These are phyloP conservation scores for Aspergillus kassunensis DNA, from an alignment of 495 filamentous ascomycete genomes.

Conservation along the genomic window DNA sequence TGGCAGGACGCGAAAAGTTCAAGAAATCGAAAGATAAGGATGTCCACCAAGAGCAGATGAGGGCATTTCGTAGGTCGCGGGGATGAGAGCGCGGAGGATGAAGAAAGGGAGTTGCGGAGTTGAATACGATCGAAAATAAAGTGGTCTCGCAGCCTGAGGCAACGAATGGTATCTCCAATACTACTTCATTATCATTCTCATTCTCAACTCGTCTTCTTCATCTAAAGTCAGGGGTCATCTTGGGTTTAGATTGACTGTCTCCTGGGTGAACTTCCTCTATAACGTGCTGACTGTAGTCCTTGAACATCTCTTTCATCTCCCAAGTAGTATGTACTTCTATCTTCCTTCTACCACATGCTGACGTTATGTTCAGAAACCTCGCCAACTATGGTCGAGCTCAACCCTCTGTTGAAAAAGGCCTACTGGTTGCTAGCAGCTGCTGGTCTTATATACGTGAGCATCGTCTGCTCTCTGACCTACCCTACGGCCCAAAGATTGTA, in stretches of 20 bases:
- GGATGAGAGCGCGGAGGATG: background rate
- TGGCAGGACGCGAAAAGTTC: background rate
- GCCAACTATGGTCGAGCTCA: constrained; percentile 32
- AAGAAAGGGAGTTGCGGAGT: constrained; percentile 3
- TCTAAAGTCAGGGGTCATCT: no score
- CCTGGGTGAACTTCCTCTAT: no score
- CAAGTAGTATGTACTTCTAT: no score
- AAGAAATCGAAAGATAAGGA: background rate
- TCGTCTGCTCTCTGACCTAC: constrained; percentile 43
- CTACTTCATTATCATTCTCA: background rate
- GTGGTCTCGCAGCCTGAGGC: constrained; percentile 6
- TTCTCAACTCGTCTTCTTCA: background rate
- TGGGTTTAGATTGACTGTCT: no score
- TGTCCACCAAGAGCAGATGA: background rate
- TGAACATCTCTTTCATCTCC: no score
- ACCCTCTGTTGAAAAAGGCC: constrained; percentile 52
- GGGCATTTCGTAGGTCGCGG: constrained; percentile 8
- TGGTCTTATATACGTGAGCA: constrained; percentile 49
- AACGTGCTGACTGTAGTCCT: no score
- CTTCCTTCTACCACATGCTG: background rate
- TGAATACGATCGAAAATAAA: background rate
- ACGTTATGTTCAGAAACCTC: background rate
- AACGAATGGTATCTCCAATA: background rate
- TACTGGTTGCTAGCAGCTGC: constrained; percentile 52
- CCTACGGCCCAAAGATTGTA: constrained; percentile 52